Percentiles rank a stretch among this genome's conserved stretches.
phyloP scores from a whole-genome alignment of 768 basidiomycete genomes.

The Pleurotus sapidus region DNA sequence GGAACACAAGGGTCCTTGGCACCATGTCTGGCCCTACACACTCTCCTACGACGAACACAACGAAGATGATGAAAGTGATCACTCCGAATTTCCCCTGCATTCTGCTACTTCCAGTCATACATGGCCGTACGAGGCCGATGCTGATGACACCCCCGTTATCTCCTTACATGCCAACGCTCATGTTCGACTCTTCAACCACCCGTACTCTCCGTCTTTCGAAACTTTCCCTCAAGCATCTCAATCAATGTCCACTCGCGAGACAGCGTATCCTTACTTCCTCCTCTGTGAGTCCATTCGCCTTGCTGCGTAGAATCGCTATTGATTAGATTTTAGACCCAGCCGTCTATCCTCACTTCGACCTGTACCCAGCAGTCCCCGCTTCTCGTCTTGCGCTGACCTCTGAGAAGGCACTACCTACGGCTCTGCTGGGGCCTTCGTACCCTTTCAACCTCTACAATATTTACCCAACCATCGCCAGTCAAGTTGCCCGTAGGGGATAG shows the following conservation, averaged over 20 bases:
- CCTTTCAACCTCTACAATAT: background rate
- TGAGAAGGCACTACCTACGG: background rate
- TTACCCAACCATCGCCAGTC: background rate
- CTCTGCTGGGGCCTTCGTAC: background rate
- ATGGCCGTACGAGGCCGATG: background rate
- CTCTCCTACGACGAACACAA: background rate
- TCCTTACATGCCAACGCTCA: background rate
- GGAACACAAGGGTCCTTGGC: conserved; percentile 8
- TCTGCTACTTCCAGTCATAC: background rate
- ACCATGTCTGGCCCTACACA: conserved; percentile 14
- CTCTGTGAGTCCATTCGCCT: conserved; percentile 23
- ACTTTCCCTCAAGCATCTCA: background rate
- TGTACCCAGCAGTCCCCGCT: conserved; percentile 19
- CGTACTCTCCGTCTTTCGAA: background rate
- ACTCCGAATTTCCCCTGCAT: background rate
- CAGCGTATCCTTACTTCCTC: conserved; percentile 20
- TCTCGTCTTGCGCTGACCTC: background rate
- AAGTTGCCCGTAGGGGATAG: background rate
- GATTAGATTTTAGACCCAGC: conserved; percentile 21
- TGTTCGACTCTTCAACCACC: background rate
- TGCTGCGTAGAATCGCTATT: background rate
- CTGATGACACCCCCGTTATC: too few species aligned
- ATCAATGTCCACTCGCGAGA: background rate
- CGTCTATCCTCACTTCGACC: conserved; percentile 31
- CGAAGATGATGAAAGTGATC: background rate